Conservation (phyloP, 2,329 filamentous ascomycete genomes). For the Volutella citrinella region DNA sequence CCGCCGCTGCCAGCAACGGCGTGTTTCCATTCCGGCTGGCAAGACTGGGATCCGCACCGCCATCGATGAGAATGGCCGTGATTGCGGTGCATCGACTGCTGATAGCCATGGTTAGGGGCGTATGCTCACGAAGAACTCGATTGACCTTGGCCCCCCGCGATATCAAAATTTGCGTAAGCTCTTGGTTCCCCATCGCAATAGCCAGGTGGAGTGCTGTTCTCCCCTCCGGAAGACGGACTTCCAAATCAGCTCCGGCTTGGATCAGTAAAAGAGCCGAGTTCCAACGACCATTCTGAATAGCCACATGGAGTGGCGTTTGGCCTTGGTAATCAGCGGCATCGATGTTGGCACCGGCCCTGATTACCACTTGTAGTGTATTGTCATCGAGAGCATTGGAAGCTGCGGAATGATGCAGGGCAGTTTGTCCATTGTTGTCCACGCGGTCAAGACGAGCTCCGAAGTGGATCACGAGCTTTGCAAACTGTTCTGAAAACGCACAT, state of each 20-base stretch:
- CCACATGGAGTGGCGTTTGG: conserved; percentile 23
- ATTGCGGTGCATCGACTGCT: conserved; percentile 23
- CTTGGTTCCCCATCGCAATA: conserved; percentile 26
- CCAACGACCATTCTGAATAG: conserved; percentile 23
- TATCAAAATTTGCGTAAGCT: conserved; percentile 23
- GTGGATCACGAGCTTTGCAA: conserved; percentile 23
- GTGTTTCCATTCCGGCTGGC: conserved; percentile 25
- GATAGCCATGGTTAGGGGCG: conserved; percentile 26
- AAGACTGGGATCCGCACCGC: conserved; percentile 23
- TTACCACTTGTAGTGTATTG: conserved; percentile 21
- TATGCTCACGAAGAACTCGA: conserved; percentile 23
- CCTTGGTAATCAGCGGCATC: conserved; percentile 23
- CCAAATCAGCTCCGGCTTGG: conserved; percentile 24
- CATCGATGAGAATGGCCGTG: conserved; percentile 23
- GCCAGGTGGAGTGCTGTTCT: conserved; percentile 26
- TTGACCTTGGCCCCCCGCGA: conserved; percentile 25
- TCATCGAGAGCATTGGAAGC: conserved; percentile 26
- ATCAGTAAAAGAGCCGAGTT: conserved; percentile 20
- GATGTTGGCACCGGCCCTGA: conserved; percentile 21
- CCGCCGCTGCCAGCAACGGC: conserved; percentile 23
- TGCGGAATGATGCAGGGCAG: conserved; percentile 25
- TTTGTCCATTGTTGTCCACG: conserved; percentile 22
- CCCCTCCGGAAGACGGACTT: conserved; percentile 22
- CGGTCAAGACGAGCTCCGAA: conserved; percentile 21
- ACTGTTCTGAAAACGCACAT: conserved; percentile 26